These are phyloP conservation scores for Tolypocladium album DNA, from an alignment of 2,329 filamentous ascomycete species.

Conservation along the genomic window DNA sequence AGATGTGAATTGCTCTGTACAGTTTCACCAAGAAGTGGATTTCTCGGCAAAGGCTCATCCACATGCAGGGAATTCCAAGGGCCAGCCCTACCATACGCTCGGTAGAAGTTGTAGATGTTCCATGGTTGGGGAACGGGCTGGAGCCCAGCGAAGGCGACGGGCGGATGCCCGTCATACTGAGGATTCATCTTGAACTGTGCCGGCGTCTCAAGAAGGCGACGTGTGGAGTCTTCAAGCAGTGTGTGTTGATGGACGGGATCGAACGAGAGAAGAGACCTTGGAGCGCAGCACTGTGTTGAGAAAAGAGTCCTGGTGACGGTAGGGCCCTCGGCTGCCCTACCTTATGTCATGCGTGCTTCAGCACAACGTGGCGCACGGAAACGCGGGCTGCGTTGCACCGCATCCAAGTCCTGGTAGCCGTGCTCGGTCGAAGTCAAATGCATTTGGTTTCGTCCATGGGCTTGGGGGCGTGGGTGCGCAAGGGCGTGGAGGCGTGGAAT, in stretches of 20 bases:
- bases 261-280: background rate
- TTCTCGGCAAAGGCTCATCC: too few relatives aligned
- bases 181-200: constrained; percentile 3
- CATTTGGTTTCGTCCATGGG: background rate
- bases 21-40: too few relatives aligned
- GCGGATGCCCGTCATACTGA: background rate
- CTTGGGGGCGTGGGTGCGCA: background rate
- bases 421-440: background rate
- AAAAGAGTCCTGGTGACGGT: background rate
- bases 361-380: background rate
- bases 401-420: background rate
- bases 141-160: background rate
- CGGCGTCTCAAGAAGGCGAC: background rate
- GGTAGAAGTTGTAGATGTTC: constrained; percentile 23
- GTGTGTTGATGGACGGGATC: background rate
- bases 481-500: background rate
- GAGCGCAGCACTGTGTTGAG: background rate
- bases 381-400: background rate
- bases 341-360: too few relatives aligned
- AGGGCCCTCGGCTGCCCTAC: too few relatives aligned
- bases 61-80: too few relatives aligned
- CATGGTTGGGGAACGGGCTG: constrained; percentile 6
- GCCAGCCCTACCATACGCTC: too few relatives aligned
- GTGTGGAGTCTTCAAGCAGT: background rate
- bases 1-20: too few relatives aligned